Evolutionary conservation across 2,329 filamentous ascomycete species (phyloP).

Genomic region (Polytolypa hystricis): DNA sequence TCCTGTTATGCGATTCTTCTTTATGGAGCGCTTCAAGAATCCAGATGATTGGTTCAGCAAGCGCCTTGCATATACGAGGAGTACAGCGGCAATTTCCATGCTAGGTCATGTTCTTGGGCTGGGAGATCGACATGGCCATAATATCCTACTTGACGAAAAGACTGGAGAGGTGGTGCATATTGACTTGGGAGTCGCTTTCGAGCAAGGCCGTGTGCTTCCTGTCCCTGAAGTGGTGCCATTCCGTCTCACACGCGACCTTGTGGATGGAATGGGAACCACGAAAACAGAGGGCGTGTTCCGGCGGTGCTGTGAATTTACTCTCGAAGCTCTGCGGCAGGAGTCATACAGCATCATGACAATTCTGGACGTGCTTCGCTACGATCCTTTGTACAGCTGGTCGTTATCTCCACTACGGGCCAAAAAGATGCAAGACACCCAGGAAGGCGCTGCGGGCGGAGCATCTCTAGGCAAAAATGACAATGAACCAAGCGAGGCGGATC

Average conservation of each 20-base stretch:
- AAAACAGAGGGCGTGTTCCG: constrained; percentile 93
- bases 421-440: constrained; percentile 51
- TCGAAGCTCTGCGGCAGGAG: constrained; percentile 89
- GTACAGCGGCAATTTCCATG: constrained; percentile 89
- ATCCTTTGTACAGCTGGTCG: constrained; percentile 93
- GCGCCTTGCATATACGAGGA: constrained; percentile 81
- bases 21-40: constrained; percentile 86
- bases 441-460: constrained; percentile 29
- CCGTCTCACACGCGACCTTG: constrained; percentile 81
- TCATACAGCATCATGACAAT: constrained; percentile 98
- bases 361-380: constrained; percentile 92
- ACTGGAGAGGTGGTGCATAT: constrained; percentile 95
- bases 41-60: constrained; percentile 93
- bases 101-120: constrained; percentile 86
- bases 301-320: constrained; percentile 94
- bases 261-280: constrained; percentile 93
- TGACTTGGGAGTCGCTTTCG: constrained; percentile 92
- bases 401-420: constrained; percentile 60
- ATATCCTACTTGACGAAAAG: constrained; percentile 82
- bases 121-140: constrained; percentile 90
- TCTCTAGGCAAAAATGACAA: constrained; percentile 34
- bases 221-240: constrained; percentile 95
- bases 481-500: constrained; percentile 70
- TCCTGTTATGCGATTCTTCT: constrained; percentile 92
- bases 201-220: constrained; percentile 87